phyloP scores from a whole-genome alignment of 257 asterid genomes.

The Petrea volubilis region DNA sequence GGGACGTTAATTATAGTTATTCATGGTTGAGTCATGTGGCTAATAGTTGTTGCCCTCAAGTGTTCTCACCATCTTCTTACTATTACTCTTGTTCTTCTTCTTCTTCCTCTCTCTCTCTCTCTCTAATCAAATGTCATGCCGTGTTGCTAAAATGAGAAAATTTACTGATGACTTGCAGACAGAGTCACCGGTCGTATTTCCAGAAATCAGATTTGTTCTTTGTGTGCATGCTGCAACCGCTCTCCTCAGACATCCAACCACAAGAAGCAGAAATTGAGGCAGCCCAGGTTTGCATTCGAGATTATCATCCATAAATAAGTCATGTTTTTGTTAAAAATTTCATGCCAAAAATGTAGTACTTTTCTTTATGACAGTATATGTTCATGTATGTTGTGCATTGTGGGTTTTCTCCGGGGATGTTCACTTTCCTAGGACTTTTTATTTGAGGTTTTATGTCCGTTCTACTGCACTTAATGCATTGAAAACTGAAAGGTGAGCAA shows the following conservation, averaged over 20 bases:
- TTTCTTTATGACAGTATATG: neutral
- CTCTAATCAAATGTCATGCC: neutral
- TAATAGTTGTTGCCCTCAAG: neutral
- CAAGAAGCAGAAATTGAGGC: slow-evolving; percentile 96
- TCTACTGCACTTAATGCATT: neutral
- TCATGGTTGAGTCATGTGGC: neutral
- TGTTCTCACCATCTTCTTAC: neutral
- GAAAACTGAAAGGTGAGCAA: neutral
- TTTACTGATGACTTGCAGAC: slow-evolving; percentile 47
- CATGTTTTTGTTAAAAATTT: neutral
- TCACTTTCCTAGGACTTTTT: neutral
- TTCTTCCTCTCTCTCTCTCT: no score
- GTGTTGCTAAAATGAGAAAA: slow-evolving; percentile 9
- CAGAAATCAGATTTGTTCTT: slow-evolving; percentile 89
- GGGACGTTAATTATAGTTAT: neutral
- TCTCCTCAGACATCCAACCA: slow-evolving; percentile 62
- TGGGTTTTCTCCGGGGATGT: neutral
- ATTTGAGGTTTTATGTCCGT: neutral
- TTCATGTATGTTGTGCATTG: no score
- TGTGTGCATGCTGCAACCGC: slow-evolving; percentile 87
- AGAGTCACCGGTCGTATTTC: slow-evolving; percentile 80
- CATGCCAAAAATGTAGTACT: neutral
- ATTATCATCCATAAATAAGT: neutral
- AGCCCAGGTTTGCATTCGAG: slow-evolving; percentile 64
- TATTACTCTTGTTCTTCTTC: no score